Percentiles rank a stretch among this genome's conserved stretches.
These are phyloP conservation scores for Colletotrichum salicis DNA, from an alignment of 2,329 filamentous ascomycete genomes.

Conservation along the genomic window DNA sequence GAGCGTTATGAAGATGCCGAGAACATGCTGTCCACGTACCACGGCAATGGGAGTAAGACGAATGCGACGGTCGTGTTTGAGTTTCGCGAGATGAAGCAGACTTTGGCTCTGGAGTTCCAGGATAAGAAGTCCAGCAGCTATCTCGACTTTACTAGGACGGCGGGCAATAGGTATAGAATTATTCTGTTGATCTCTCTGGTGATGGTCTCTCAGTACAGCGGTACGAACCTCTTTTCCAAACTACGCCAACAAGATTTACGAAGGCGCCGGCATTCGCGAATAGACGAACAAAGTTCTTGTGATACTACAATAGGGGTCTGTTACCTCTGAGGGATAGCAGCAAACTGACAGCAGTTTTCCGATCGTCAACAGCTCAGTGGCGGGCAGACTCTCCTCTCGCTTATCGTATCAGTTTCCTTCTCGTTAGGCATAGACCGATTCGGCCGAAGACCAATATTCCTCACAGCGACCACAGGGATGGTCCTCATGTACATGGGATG, in stretches of 20 bases:
- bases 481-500: constrained; percentile 1
- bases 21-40: constrained; percentile 49
- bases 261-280: background rate
- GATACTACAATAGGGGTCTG: background rate
- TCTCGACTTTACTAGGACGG: background rate
- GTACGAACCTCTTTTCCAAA: background rate
- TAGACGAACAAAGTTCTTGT: background rate
- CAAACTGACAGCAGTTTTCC: too few relatives aligned
- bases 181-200: background rate
- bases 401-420: background rate
- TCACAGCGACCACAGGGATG: constrained; percentile 4
- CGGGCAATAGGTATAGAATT: background rate
- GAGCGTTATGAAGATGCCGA: constrained; percentile 45
- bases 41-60: constrained; percentile 61
- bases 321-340: too few relatives aligned
- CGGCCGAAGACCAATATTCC: background rate
- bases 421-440: background rate
- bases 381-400: background rate
- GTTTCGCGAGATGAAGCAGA: background rate
- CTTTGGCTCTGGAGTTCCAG: background rate
- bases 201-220: background rate
- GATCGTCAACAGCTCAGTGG: background rate
- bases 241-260: constrained; percentile 8
- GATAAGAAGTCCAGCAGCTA: background rate
- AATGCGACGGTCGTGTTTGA: background rate